These are phyloP conservation scores for Oryza meridionalis DNA, from an alignment of 176 grass and related monocot genomes.

Conservation along the genomic window DNA sequence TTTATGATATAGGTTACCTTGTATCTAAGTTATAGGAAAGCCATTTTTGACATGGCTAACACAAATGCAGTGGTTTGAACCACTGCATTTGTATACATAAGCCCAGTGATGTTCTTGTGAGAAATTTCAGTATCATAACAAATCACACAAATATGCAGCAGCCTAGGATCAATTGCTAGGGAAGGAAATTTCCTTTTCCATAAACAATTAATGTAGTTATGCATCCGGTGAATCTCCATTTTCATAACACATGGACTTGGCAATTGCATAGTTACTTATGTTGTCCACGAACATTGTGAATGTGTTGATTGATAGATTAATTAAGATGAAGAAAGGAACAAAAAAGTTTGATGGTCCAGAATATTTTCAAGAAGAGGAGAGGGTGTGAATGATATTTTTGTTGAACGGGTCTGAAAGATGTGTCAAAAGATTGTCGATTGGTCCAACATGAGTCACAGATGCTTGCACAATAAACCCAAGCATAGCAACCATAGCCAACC, in stretches of 20 bases:
- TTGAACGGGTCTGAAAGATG: slow-evolving; percentile 89
- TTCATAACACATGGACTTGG: neutral
- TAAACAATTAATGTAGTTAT: slow-evolving; percentile 4
- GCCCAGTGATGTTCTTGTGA: neutral
- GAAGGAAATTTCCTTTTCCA: neutral
- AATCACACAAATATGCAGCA: neutral
- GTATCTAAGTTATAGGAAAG: slow-evolving; percentile 13
- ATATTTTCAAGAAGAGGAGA: slow-evolving; percentile 39
- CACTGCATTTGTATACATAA: slow-evolving; percentile 19
- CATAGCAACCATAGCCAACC: slow-evolving; percentile 89
- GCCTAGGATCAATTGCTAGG: slow-evolving; percentile 4
- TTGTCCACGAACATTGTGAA: neutral
- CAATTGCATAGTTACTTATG: neutral
- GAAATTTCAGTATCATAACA: neutral
- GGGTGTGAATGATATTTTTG: slow-evolving; percentile 66
- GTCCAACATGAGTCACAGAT: slow-evolving; percentile 67
- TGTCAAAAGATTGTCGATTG: slow-evolving; percentile 77
- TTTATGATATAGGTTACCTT: slow-evolving; percentile 24
- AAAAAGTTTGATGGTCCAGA: neutral
- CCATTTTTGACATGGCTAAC: slow-evolving; percentile 1
- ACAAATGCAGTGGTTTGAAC: neutral
- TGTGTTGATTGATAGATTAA: neutral
- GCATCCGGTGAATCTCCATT: neutral
- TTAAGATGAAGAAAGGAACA: neutral
- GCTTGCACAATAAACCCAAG: slow-evolving; percentile 85